Evolutionary conservation across 108 stramenopile species (phyloP).

Genomic region (Cyclotella sp.): DNA sequence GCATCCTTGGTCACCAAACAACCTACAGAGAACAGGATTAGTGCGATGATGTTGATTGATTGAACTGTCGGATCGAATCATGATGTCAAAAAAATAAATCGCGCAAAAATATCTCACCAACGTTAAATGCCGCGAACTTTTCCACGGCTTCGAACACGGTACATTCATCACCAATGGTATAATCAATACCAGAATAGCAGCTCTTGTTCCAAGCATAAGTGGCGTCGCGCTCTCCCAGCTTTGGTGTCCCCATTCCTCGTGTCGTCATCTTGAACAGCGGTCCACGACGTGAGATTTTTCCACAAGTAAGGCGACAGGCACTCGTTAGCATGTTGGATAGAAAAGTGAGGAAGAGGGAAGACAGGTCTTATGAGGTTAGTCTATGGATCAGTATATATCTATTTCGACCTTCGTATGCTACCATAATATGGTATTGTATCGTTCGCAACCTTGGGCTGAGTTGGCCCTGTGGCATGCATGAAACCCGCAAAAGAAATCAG

Average conservation of each 20-base stretch:
- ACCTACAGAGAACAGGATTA: conserved; percentile 38
- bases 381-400: too few relatives aligned
- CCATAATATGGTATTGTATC: too few relatives aligned
- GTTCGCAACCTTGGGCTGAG: too few relatives aligned
- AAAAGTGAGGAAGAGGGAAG: too few relatives aligned
- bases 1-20: conserved; percentile 83
- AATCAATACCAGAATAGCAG: conserved; percentile 77
- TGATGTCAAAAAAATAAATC: background rate
- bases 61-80: background rate
- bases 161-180: conserved; percentile 61
- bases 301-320: background rate
- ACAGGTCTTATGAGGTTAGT: too few relatives aligned
- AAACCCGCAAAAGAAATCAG: too few relatives aligned
- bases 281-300: background rate
- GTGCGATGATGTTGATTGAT: background rate
- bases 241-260: conserved; percentile 37
- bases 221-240: conserved; percentile 43
- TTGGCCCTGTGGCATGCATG: too few relatives aligned
- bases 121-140: conserved; percentile 77
- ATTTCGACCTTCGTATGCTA: too few relatives aligned
- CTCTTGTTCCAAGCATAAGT: conserved; percentile 66
- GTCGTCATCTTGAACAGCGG: background rate
- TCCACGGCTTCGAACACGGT: conserved; percentile 56
- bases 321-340: background rate
- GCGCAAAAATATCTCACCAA: conserved; percentile 29